Evolutionary conservation across 2,329 filamentous ascomycete species (phyloP).

Genomic region (Zarea fungicola): DNA sequence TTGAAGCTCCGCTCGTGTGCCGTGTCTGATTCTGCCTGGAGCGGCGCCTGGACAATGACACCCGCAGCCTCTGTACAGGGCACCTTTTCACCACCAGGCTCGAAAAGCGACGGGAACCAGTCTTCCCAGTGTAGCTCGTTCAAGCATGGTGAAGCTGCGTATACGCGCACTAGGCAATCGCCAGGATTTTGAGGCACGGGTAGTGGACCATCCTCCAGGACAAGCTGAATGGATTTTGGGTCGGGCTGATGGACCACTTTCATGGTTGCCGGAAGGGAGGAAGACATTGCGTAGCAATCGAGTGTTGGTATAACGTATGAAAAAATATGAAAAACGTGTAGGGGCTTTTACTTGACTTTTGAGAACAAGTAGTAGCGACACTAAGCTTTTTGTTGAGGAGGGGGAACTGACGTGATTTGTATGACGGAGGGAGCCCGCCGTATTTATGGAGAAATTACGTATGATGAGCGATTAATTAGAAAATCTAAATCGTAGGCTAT

Average conservation of each 20-base stretch:
- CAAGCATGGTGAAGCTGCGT: slow-evolving; percentile 28
- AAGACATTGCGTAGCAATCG: slow-evolving; percentile 1
- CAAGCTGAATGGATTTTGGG: slow-evolving; percentile 16
- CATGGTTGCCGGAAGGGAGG: slow-evolving; percentile 18
- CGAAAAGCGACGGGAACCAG: slow-evolving; percentile 19
- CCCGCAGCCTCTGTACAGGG: slow-evolving; percentile 35
- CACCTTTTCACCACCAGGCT: slow-evolving; percentile 22
- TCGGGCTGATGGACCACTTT: slow-evolving; percentile 22
- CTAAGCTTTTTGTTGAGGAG: no score
- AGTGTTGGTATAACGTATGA: no score
- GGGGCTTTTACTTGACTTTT: no score
- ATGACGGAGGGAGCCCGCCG: no score
- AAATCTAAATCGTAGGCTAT: no score
- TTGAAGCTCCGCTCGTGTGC: slow-evolving; percentile 22
- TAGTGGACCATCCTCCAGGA: slow-evolving; percentile 18
- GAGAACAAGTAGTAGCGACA: no score
- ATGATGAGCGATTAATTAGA: no score
- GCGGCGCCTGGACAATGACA: slow-evolving; percentile 27
- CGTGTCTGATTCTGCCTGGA: slow-evolving; percentile 1
- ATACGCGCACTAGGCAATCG: slow-evolving; percentile 28
- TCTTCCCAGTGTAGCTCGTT: slow-evolving; percentile 29
- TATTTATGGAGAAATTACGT: no score
- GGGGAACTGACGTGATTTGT: no score
- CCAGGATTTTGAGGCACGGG: slow-evolving; percentile 19
- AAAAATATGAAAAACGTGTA: no score